Evolutionary conservation across 441 rosid genomes (phyloP).

Genomic region (Adansonia gregorii): DNA sequence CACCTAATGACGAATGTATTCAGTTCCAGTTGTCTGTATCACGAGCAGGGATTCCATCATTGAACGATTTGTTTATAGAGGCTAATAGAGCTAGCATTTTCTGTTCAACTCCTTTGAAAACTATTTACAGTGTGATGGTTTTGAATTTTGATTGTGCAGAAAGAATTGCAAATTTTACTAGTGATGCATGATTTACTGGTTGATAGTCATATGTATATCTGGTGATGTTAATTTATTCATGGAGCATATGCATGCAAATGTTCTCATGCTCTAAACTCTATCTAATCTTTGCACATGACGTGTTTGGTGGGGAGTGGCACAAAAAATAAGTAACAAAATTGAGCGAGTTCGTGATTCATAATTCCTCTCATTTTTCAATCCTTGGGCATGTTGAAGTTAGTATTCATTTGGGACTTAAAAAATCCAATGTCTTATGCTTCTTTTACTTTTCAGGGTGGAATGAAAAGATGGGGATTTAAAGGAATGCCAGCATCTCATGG

Average conservation of each 20-base stretch:
- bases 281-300: not conserved
- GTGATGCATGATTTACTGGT: slow-evolving; percentile 1
- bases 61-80: not conserved
- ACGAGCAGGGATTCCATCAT: not conserved
- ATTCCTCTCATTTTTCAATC: not conserved
- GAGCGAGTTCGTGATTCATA: not conserved
- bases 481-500: slow-evolving; percentile 91
- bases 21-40: not conserved
- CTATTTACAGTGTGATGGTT: not conserved
- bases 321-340: not conserved
- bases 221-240: slow-evolving; percentile 8
- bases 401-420: not conserved
- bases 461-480: slow-evolving; percentile 69
- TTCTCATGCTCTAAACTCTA: not conserved
- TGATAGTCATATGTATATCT: not conserved
- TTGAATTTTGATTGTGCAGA: not conserved
- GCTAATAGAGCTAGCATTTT: slow-evolving; percentile 7
- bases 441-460: slow-evolving; percentile 63
- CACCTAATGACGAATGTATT: not conserved
- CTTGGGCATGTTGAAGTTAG: not conserved
- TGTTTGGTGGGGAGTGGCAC: slow-evolving; percentile 1
- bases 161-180: not conserved
- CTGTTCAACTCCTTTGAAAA: not conserved
- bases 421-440: slow-evolving; percentile 8
- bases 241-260: not conserved